Percentiles rank a stretch among this genome's conserved stretches.
phyloP scores from a whole-genome alignment of 1,139 yeast genomes.

The Suhomyces choctaworum region DNA sequence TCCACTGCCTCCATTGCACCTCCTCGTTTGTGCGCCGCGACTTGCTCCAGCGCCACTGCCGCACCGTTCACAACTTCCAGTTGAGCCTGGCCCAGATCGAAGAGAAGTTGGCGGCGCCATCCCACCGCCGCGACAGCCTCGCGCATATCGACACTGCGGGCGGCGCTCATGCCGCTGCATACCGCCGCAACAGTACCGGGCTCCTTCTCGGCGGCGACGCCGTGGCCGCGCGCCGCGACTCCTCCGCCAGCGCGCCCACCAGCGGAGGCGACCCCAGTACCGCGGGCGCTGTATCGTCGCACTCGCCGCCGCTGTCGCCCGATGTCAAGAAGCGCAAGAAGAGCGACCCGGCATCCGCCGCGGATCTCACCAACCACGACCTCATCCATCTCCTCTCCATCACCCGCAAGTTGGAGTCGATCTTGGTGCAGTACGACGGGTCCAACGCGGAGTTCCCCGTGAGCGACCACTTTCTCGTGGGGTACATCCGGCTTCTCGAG shows the following conservation, averaged over 20 bases:
- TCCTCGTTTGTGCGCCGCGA: constrained; percentile 78
- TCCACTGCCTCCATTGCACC: constrained; percentile 69
- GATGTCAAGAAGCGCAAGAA: constrained; percentile 10
- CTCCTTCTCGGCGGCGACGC: background rate
- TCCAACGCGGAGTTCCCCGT: constrained; percentile 17
- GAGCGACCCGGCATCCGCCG: constrained; percentile 12
- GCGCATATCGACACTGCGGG: background rate
- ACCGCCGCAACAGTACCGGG: background rate
- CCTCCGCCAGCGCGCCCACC: background rate
- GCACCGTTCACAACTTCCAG: constrained; percentile 66
- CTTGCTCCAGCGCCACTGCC: constrained; percentile 69
- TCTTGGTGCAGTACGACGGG: constrained; percentile 21
- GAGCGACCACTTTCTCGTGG: constrained; percentile 35
- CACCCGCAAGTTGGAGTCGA: constrained; percentile 31
- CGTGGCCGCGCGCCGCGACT: background rate
- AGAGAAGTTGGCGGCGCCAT: constrained; percentile 1
- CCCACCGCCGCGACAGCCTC: constrained; percentile 1
- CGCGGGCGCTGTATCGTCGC: background rate
- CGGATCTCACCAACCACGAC: constrained; percentile 21
- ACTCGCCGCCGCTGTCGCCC: background rate
- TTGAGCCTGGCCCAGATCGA: constrained; percentile 13
- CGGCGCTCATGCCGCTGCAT: background rate
- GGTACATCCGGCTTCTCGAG: constrained; percentile 28
- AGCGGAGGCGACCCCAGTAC: background rate
- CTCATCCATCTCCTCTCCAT: constrained; percentile 36